Conservation (phyloP, 305 asterid genomes). For the Fraxinus xanthoxyloides region DNA sequence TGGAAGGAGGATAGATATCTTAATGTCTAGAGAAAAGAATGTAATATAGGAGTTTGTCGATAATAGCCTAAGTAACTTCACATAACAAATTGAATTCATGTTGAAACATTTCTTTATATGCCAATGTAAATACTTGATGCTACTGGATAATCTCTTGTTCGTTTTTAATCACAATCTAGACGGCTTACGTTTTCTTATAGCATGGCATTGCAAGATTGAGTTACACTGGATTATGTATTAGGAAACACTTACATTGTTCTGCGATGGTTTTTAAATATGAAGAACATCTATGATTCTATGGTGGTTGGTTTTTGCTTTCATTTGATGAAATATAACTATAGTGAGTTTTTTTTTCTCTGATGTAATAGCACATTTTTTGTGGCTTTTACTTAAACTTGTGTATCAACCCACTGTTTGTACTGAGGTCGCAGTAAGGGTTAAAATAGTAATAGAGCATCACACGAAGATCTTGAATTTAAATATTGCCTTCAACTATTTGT, state of each 20-base stretch:
- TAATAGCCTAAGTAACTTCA: not conserved
- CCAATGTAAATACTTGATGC: not conserved
- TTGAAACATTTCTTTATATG: not conserved
- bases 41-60: slow-evolving; percentile 29
- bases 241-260: not conserved
- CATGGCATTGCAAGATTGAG: not conserved
- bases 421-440: not conserved
- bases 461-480: not conserved
- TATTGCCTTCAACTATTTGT: too few species aligned
- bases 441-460: not conserved
- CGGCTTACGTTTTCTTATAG: not conserved
- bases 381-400: not conserved
- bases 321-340: not conserved
- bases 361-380: not conserved
- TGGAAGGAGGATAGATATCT: slow-evolving; percentile 16
- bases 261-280: not conserved
- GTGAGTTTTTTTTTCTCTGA: not conserved
- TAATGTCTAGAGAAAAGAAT: slow-evolving; percentile 1
- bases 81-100: not conserved
- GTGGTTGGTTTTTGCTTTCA: not conserved
- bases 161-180: not conserved
- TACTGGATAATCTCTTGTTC: not conserved
- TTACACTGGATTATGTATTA: not conserved
- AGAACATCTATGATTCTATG: not conserved
- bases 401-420: not conserved